phyloP scores from a whole-genome alignment of 2,329 filamentous ascomycete species.

The Aspergillus floridensis region DNA sequence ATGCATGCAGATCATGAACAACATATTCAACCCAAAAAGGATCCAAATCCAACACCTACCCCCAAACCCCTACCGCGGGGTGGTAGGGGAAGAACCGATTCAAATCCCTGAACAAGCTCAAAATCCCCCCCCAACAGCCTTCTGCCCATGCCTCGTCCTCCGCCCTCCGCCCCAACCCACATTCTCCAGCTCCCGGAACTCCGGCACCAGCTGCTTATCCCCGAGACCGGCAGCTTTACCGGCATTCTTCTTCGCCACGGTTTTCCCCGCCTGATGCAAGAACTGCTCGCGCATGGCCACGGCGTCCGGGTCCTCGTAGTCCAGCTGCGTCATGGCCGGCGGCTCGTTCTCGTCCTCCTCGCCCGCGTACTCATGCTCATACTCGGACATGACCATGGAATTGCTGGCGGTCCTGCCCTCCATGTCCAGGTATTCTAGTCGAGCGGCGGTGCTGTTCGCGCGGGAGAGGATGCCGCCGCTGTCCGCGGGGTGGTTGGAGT shows the following conservation, averaged over 20 bases:
- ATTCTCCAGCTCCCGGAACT: slow-evolving; percentile 34
- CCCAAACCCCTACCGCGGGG: background rate
- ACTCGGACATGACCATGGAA: background rate
- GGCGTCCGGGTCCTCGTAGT: slow-evolving; percentile 52
- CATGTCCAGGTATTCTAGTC: slow-evolving; percentile 31
- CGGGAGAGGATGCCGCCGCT: slow-evolving; percentile 29
- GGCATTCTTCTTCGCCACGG: slow-evolving; percentile 35
- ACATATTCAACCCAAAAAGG: background rate
- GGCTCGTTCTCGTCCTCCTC: slow-evolving; percentile 35
- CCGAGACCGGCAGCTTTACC: background rate
- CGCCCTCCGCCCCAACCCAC: slow-evolving; percentile 35
- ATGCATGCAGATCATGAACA: background rate
- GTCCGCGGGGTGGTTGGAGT: slow-evolving; percentile 25
- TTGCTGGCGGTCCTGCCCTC: slow-evolving; percentile 13
- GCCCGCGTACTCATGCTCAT: slow-evolving; percentile 3
- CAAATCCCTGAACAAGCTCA: background rate
- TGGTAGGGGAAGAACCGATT: no score
- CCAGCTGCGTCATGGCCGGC: slow-evolving; percentile 47
- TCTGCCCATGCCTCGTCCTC: slow-evolving; percentile 34
- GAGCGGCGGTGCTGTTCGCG: slow-evolving; percentile 22
- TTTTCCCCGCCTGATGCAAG: slow-evolving; percentile 45
- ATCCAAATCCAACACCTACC: no score
- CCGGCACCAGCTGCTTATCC: slow-evolving; percentile 25
- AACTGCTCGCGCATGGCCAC: slow-evolving; percentile 57
- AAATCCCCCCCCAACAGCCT: slow-evolving; percentile 19